Percentiles rank a stretch among this genome's conserved stretches.
phyloP scores from a whole-genome alignment of 2,329 filamentous ascomycete species.

The Coniella lustricola region DNA sequence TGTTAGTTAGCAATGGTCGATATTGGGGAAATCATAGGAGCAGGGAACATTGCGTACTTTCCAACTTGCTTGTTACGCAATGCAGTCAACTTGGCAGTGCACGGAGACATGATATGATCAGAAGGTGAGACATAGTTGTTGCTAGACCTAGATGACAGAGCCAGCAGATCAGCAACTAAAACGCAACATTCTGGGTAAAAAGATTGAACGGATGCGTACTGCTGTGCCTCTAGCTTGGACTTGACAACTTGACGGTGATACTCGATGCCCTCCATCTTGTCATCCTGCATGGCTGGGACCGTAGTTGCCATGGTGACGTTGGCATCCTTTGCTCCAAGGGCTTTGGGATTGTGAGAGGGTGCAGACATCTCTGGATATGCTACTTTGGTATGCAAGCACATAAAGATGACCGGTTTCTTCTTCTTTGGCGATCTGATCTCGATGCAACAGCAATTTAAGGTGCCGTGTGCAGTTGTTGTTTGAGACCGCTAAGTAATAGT shows the following conservation, averaged over 20 bases:
- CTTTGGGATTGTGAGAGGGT: constrained; percentile 29
- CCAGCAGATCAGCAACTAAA: not conserved
- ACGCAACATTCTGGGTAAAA: not conserved
- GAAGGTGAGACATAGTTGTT: constrained; percentile 66
- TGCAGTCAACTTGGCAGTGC: constrained; percentile 72
- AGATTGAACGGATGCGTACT: not conserved
- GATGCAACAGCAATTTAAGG: too few relatives aligned
- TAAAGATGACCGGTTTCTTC: not conserved
- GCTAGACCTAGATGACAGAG: constrained; percentile 4
- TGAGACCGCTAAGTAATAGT: not conserved
- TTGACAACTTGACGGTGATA: constrained; percentile 71
- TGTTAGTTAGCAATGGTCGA: too few relatives aligned
- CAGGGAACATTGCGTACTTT: constrained; percentile 50
- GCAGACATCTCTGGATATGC: constrained; percentile 40
- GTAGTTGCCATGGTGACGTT: constrained; percentile 46
- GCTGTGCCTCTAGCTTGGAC: constrained; percentile 58
- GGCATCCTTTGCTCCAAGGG: constrained; percentile 60
- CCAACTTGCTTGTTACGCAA: constrained; percentile 73
- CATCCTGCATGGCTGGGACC: constrained; percentile 22
- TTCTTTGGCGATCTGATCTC: too few relatives aligned
- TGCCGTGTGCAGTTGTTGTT: not conserved
- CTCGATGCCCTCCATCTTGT: constrained; percentile 52
- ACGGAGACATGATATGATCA: constrained; percentile 85
- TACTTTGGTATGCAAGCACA: too few relatives aligned
- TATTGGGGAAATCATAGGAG: too few relatives aligned